Evolutionary conservation across 225 moss, liverwort and hornwort genomes (phyloP).

Genomic region (Marchantia polymorpha): DNA sequence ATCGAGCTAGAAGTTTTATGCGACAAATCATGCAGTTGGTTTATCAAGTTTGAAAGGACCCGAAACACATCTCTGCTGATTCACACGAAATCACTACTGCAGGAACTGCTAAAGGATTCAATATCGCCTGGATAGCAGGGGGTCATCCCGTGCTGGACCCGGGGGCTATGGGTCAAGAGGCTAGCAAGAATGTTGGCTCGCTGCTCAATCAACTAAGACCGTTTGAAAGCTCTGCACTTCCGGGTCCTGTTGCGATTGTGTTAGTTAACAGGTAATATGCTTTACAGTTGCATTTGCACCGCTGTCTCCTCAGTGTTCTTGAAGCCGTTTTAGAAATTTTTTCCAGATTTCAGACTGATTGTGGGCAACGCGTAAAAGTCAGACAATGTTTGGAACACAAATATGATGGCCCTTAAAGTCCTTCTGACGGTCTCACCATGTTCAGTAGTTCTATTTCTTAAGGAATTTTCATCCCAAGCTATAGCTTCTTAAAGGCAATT

Average conservation of each 20-base stretch:
- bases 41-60: neutral
- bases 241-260: conserved; percentile 99
- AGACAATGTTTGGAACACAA: no score
- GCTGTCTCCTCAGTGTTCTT: no score
- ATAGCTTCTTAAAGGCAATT: neutral
- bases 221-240: conserved; percentile 87
- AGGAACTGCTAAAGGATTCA: conserved; percentile 78
- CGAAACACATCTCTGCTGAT: neutral
- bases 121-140: conserved; percentile 92
- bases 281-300: neutral
- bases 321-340: no score
- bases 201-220: conserved; percentile 89
- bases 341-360: no score
- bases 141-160: conserved; percentile 94
- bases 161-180: conserved; percentile 95
- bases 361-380: no score
- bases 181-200: conserved; percentile 90
- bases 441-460: no score
- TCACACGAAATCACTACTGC: conserved; percentile 5
- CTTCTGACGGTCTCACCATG: no score
- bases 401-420: no score
- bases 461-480: no score
- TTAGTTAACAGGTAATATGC: conserved; percentile 81
- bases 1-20: neutral
- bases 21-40: neutral